Evolutionary conservation across 192 early-diverging fungal species (phyloP).

Genomic region (Dissophora globulifera): DNA sequence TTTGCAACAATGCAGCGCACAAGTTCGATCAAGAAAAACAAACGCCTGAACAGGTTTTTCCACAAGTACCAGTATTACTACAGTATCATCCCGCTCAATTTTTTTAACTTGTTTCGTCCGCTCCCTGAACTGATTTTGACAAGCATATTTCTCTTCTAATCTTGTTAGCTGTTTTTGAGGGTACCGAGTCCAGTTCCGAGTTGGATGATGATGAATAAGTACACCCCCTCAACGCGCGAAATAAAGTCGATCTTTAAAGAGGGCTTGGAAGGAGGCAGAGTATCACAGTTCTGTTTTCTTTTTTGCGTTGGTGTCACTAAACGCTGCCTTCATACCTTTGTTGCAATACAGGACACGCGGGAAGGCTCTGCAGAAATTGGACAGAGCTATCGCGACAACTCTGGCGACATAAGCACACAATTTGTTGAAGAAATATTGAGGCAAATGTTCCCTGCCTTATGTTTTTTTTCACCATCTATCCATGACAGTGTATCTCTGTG

Average conservation of each 20-base stretch:
- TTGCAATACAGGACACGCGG: not conserved
- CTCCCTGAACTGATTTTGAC: no score
- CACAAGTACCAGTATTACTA: no score
- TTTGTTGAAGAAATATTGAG: not conserved
- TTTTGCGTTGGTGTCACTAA: not conserved
- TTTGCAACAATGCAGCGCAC: no score
- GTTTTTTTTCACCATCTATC: not conserved
- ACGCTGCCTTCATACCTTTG: not conserved
- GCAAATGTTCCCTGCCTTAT: not conserved
- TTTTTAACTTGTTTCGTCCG: no score
- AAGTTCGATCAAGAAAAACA: no score
- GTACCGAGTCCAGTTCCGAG: no score
- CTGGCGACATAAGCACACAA: not conserved
- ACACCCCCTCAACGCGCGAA: no score
- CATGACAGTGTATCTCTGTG: not conserved
- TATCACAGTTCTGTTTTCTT: conserved; percentile 2
- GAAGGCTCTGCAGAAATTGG: not conserved
- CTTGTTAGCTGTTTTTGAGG: no score
- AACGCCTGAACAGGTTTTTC: no score
- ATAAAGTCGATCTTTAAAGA: conserved; percentile 11
- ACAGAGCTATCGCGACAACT: conserved; percentile 1
- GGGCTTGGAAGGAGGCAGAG: not conserved
- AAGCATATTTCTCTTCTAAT: no score
- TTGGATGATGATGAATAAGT: no score
- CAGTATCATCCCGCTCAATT: no score